A percentile compares a stretch with the other conserved stretches of the same genome.
These are phyloP conservation scores for Alnus glutinosa DNA, from an alignment of 306 rosid species.

Conservation along the genomic window DNA sequence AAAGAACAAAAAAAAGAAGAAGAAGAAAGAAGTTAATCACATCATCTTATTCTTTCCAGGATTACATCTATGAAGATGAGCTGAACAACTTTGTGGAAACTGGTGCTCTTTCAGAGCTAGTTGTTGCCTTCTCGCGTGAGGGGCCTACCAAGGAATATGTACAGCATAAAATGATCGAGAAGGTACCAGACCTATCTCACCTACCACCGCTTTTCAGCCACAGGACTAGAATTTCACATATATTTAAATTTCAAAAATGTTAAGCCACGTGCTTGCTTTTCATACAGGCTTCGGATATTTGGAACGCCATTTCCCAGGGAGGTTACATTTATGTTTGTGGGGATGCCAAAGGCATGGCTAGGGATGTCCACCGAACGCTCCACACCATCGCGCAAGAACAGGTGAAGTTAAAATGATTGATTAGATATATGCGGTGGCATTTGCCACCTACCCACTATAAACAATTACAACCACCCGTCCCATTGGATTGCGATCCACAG, in stretches of 20 bases:
- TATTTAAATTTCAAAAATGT: neutral
- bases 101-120: constrained; percentile 85
- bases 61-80: constrained; percentile 89
- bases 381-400: constrained; percentile 83
- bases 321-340: constrained; percentile 93
- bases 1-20: neutral
- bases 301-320: constrained; percentile 83
- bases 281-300: constrained; percentile 82
- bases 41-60: constrained; percentile 48
- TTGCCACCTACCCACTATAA: constrained; percentile 18
- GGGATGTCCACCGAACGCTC: constrained; percentile 90
- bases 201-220: neutral
- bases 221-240: neutral
- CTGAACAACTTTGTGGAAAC: constrained; percentile 61
- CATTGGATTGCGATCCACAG: too few species aligned
- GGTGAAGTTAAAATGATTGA: constrained; percentile 39
- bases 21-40: neutral
- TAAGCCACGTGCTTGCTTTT: neutral
- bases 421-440: neutral
- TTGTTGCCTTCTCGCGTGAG: constrained; percentile 92
- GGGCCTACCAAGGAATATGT: constrained; percentile 91
- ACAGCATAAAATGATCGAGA: constrained; percentile 90
- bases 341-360: constrained; percentile 99
- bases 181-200: constrained; percentile 45
- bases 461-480: neutral